Evolutionary conservation across 495 filamentous ascomycete genomes (phyloP).

Genomic region (Aspergillus bridgeri): DNA sequence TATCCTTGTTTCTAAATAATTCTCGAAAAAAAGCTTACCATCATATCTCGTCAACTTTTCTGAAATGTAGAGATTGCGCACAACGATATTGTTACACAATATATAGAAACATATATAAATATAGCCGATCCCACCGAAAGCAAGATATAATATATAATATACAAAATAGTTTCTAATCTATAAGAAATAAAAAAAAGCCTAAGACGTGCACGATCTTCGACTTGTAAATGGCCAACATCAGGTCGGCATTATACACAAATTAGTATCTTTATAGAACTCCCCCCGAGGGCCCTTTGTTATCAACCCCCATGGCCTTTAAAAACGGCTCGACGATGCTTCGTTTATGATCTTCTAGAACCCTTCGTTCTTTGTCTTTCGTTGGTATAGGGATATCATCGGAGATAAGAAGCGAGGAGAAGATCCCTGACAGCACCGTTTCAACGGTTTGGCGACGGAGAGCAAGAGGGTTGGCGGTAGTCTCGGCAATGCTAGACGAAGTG

Average conservation of each 20-base stretch:
- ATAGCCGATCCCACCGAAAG: background rate
- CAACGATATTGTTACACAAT: no score
- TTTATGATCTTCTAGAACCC: constrained; percentile 39
- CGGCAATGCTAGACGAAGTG: constrained; percentile 13
- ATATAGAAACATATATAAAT: background rate
- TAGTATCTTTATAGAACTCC: constrained; percentile 14
- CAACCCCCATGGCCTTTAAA: constrained; percentile 41
- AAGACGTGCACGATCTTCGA: background rate
- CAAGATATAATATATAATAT: background rate
- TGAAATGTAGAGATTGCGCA: no score
- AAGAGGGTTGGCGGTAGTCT: constrained; percentile 9
- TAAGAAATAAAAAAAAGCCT: background rate
- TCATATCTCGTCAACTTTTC: no score
- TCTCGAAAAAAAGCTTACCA: no score
- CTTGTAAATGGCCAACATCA: background rate
- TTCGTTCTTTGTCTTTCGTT: constrained; percentile 40
- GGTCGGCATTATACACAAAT: background rate
- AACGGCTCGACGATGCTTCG: constrained; percentile 44
- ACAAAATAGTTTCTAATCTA: background rate
- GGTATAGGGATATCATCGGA: constrained; percentile 29
- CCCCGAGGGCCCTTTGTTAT: constrained; percentile 38
- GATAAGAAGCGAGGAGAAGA: constrained; percentile 38
- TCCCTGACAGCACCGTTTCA: constrained; percentile 28
- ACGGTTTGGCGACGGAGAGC: constrained; percentile 33
- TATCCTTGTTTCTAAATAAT: no score